Evolutionary conservation across 352 stramenopile species (phyloP).

Genomic region (Pythium aquatile): DNA sequence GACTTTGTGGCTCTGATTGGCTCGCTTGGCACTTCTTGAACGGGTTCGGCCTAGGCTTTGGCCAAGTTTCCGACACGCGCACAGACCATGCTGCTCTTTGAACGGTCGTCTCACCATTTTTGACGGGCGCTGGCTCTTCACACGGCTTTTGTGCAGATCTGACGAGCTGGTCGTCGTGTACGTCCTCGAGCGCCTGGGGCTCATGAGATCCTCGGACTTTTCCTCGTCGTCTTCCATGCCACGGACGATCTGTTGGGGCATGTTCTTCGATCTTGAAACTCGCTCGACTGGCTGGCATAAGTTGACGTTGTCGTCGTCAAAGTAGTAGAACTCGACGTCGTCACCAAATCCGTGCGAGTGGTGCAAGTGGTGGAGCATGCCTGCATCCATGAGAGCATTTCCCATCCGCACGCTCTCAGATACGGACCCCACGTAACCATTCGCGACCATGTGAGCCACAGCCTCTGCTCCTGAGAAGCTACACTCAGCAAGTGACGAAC

Average conservation of each 20-base stretch:
- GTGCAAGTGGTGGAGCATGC: slow-evolving; percentile 45
- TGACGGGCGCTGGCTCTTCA: no score
- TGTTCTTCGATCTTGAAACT: neutral
- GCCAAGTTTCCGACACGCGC: slow-evolving; percentile 38
- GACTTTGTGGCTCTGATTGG: slow-evolving; percentile 5
- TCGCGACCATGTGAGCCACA: slow-evolving; percentile 28
- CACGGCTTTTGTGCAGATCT: neutral
- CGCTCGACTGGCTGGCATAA: slow-evolving; percentile 20
- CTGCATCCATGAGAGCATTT: slow-evolving; percentile 50
- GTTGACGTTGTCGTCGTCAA: slow-evolving; percentile 42
- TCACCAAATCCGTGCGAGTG: slow-evolving; percentile 29
- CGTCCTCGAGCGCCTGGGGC: slow-evolving; percentile 2
- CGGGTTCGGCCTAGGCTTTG: slow-evolving; percentile 25
- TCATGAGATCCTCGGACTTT: slow-evolving; percentile 1
- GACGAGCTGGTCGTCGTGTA: slow-evolving; percentile 8
- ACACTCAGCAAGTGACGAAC: slow-evolving; percentile 6
- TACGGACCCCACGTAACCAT: slow-evolving; percentile 22
- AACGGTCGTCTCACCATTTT: slow-evolving; percentile 2
- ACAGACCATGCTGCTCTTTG: slow-evolving; percentile 26
- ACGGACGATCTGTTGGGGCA: neutral
- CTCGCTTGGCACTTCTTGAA: neutral
- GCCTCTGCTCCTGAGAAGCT: slow-evolving; percentile 25
- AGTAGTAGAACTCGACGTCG: slow-evolving; percentile 31
- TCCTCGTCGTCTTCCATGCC: slow-evolving; percentile 1
- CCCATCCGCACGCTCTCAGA: slow-evolving; percentile 41